These are phyloP conservation scores for Alternaria solani DNA, from an alignment of 2,329 filamentous ascomycete genomes.

Conservation along the genomic window DNA sequence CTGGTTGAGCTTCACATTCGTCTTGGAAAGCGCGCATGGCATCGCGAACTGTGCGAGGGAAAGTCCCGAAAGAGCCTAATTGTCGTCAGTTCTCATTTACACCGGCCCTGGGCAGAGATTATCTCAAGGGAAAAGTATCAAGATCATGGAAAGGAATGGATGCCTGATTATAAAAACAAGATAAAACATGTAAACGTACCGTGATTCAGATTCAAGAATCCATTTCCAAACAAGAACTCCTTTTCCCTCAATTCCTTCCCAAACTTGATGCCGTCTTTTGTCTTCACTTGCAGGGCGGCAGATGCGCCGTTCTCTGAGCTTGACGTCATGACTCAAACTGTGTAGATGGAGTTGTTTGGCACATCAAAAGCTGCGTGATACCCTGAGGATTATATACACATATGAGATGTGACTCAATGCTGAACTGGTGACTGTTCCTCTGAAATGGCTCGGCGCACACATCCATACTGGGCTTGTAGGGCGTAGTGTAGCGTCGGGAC, in stretches of 20 bases:
- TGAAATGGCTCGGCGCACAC: not conserved
- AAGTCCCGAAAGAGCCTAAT: constrained; percentile 78
- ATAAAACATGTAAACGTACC: constrained; percentile 57
- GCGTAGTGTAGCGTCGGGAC: constrained; percentile 1
- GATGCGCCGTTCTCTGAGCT: constrained; percentile 1
- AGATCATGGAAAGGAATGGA: not conserved
- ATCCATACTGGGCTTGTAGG: constrained; percentile 5
- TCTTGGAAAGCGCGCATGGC: constrained; percentile 72
- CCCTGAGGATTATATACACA: not conserved
- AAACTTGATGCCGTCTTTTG: constrained; percentile 50
- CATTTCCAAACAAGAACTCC: constrained; percentile 73
- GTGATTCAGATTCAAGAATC: constrained; percentile 80
- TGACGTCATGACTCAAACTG: constrained; percentile 25
- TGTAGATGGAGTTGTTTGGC: not conserved
- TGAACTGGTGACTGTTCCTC: not conserved
- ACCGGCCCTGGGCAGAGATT: not conserved
- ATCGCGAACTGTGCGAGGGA: constrained; percentile 69
- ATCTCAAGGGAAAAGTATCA: not conserved
- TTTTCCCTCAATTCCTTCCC: constrained; percentile 63
- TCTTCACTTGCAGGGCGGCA: constrained; percentile 21
- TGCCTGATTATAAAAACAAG: not conserved
- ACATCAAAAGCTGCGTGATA: not conserved
- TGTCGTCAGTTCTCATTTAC: not conserved
- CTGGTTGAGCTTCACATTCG: constrained; percentile 71
- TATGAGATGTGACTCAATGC: constrained; percentile 6